Base-by-base conservation (phyloP, 495 filamentous ascomycete genomes). In the Podospora tetraspora region DNA sequence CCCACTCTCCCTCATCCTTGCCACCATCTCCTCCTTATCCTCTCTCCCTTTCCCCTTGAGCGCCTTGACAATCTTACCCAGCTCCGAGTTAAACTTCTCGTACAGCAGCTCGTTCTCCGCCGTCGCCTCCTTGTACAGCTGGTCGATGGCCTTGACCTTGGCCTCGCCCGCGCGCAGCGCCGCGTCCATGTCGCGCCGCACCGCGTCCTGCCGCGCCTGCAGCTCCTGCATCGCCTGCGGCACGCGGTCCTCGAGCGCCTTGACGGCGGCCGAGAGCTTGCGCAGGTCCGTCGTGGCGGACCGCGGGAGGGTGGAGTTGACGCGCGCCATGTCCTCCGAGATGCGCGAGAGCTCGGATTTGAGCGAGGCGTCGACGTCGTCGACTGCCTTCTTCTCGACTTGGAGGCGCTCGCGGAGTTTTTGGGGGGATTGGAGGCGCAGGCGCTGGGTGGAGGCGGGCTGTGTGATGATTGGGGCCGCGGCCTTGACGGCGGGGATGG, bases 31-130 rank as follows among this genome's bases (percentile, higher is more conserved):
- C 69, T 91, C 89, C 71, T 91, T 90, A 0, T 87, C 91, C 52
- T 89, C 90, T 24, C 90, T 88, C 6, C 84, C 84, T 73, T 89
- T 90, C 19, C 82, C 82, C 77, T 83, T 86, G 37, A 95, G 84
- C 10, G 88, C 90, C 73, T 86, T 89, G 22, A 92, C 83, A 64
- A 97, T 90, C 82, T 92, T 93, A 64, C 86, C 91, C 60, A 99
- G 79, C 75, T 99, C 95, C 25, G 87, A 84, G 71, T 97, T 97
- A 81, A 97, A 97, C 70, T 90, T 91, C 71, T 94, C 91, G 76
- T 97, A 97, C 56, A 97, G 83, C 61, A 95, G 87, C 78, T 97
- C 94, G 70, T 97, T 99, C 81, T 98, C 95, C 0, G 92, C 92
- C 73, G 88, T 94, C 21, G 89, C 87, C 72, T 97, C 91, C 68